These are phyloP conservation scores for Calonectria multiphialidica DNA, from an alignment of 2,329 filamentous ascomycete genomes.

Conservation along the genomic window DNA sequence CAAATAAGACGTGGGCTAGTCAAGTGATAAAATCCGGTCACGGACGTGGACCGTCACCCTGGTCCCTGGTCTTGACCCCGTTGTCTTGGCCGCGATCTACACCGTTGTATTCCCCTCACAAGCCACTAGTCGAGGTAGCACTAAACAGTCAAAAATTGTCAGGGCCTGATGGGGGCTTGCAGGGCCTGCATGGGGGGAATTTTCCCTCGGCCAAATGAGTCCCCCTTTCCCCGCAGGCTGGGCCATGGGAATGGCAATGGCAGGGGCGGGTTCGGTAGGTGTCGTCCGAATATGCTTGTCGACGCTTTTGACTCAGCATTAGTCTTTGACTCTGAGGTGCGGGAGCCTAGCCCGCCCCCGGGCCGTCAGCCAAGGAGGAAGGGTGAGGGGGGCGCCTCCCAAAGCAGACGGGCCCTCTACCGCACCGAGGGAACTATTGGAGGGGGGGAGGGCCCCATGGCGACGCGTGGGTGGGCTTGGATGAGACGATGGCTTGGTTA, in stretches of 20 bases:
- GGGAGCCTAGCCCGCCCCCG: constrained; percentile 20
- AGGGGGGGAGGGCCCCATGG: constrained; percentile 19
- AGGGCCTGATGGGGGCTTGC: constrained; percentile 8
- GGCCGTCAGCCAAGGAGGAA: constrained; percentile 25
- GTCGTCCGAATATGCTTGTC: background rate
- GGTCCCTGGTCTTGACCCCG: constrained; percentile 5
- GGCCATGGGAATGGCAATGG: background rate
- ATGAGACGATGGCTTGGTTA: constrained; percentile 24
- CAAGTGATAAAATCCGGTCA: constrained; percentile 30
- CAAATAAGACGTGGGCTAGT: constrained; percentile 31
- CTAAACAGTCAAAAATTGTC: constrained; percentile 5
- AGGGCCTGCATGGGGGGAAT: background rate
- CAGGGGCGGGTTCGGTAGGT: background rate
- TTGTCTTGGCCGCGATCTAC: constrained; percentile 13
- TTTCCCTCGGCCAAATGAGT: constrained; percentile 22
- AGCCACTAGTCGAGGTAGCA: background rate
- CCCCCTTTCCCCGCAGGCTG: constrained; percentile 16
- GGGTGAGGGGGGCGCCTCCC: background rate
- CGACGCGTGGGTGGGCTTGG: constrained; percentile 18
- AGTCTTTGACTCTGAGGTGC: background rate
- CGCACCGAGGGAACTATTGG: constrained; percentile 21
- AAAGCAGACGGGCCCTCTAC: constrained; percentile 16
- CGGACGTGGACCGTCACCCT: constrained; percentile 36
- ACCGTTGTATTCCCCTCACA: constrained; percentile 35
- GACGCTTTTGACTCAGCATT: constrained; percentile 5